A percentile compares a stretch with the other conserved stretches of the same genome.
These are phyloP conservation scores for Euphorbia tirucalli DNA, from an alignment of 345 rosid species.

Conservation along the genomic window DNA sequence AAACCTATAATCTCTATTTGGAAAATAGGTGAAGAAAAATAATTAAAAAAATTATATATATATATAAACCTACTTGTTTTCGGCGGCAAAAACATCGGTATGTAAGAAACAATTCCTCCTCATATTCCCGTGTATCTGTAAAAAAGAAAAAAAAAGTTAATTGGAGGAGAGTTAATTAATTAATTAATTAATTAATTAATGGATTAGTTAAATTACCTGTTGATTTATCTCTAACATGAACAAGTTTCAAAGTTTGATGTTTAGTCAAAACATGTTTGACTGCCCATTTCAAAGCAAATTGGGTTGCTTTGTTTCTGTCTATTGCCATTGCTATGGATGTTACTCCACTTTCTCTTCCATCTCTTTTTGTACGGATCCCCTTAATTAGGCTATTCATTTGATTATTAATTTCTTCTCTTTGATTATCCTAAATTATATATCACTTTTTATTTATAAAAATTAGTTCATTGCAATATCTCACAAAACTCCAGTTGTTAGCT, in stretches of 20 bases:
- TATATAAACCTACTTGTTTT: slow-evolving; percentile 43
- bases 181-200: no score
- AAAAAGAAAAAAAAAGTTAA: no score
- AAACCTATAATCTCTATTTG: no score
- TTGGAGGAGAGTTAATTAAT: background rate
- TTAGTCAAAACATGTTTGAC: slow-evolving; percentile 13
- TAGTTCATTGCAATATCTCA: no score
- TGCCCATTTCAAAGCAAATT: slow-evolving; percentile 26
- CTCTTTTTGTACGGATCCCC: no score
- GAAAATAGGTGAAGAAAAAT: no score
- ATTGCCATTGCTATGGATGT: slow-evolving; percentile 20
- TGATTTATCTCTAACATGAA: slow-evolving; percentile 54
- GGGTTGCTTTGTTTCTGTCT: slow-evolving; percentile 23
- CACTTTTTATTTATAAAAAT: no score
- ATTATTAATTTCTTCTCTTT: no score
- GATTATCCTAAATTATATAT: no score
- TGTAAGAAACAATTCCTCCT: slow-evolving; percentile 44
- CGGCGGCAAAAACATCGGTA: slow-evolving; percentile 58
- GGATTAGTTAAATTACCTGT: background rate
- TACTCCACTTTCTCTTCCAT: background rate
- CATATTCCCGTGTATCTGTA: slow-evolving; percentile 22
- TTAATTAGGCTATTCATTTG: background rate
- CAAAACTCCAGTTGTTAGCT: no score
- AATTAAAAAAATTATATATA: no score
- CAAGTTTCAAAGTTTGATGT: slow-evolving; percentile 38